phyloP scores from a whole-genome alignment of 2,329 filamentous ascomycete species.

The Ophiostoma ulmi region DNA sequence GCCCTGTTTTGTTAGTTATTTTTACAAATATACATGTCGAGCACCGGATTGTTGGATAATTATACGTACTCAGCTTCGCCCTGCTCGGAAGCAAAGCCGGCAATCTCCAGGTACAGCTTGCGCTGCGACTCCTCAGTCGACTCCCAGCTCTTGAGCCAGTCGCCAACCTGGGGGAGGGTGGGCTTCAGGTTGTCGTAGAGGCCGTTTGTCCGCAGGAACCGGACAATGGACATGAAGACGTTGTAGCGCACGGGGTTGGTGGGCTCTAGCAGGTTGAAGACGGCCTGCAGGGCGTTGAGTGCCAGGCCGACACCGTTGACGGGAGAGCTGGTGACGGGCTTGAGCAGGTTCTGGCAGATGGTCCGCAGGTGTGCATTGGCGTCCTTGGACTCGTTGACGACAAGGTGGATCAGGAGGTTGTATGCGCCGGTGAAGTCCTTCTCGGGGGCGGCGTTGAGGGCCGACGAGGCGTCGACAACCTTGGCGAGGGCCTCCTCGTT shows the following conservation, averaged over 20 bases:
- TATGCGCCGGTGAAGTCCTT: slow-evolving; percentile 95
- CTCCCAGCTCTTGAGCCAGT: slow-evolving; percentile 80
- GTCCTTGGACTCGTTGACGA: slow-evolving; percentile 72
- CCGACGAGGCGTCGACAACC: slow-evolving; percentile 72
- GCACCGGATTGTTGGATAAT: background rate
- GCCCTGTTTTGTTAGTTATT: slow-evolving; percentile 38
- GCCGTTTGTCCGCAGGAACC: slow-evolving; percentile 68
- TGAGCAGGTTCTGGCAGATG: slow-evolving; percentile 83
- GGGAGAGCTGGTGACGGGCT: slow-evolving; percentile 80
- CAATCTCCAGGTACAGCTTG: slow-evolving; percentile 76
- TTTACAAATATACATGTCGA: background rate
- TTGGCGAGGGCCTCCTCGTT: slow-evolving; percentile 87
- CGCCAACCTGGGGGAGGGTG: slow-evolving; percentile 70
- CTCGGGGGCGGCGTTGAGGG: slow-evolving; percentile 81
- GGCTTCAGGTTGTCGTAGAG: slow-evolving; percentile 80
- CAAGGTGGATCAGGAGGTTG: slow-evolving; percentile 92
- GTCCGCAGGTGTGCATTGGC: slow-evolving; percentile 78
- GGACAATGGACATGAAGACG: slow-evolving; percentile 82
- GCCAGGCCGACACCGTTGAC: slow-evolving; percentile 79
- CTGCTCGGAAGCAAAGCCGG: slow-evolving; percentile 71
- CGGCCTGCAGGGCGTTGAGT: slow-evolving; percentile 83
- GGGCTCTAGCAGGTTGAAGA: slow-evolving; percentile 87
- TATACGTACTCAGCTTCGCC: slow-evolving; percentile 68
- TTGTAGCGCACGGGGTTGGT: slow-evolving; percentile 78
- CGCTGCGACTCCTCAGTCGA: slow-evolving; percentile 75